A percentile compares a stretch with the other conserved stretches of the same genome.
Evolutionary conservation across 495 filamentous ascomycete genomes (phyloP).

Genomic region (Penicillium flavigenum): DNA sequence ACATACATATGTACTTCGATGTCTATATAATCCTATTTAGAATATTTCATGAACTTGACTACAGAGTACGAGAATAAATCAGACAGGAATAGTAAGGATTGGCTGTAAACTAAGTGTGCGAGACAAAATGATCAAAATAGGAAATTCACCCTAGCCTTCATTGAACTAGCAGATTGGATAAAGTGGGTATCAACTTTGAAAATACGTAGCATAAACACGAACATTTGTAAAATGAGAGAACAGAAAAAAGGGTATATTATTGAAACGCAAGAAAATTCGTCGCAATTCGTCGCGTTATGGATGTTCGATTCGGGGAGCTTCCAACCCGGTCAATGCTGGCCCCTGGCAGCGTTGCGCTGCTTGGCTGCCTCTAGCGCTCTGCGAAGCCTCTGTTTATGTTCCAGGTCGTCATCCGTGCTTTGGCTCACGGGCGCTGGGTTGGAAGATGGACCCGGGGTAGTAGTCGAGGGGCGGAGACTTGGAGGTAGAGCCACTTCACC

Average conservation of each 20-base stretch:
- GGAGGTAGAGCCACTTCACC: constrained; percentile 20
- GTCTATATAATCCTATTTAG: not conserved
- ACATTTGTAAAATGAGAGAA: constrained; percentile 1
- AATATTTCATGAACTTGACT: not conserved
- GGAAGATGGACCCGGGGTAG: constrained; percentile 13
- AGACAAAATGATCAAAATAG: constrained; percentile 7
- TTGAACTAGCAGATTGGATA: constrained; percentile 10
- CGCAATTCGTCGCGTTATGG: constrained; percentile 29
- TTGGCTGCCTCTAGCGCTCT: constrained; percentile 52
- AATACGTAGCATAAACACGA: constrained; percentile 3
- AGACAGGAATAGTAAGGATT: not conserved
- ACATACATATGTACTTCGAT: not conserved
- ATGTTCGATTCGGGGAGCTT: not conserved
- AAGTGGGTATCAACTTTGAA: constrained; percentile 15
- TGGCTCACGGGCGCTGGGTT: constrained; percentile 7
- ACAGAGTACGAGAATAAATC: not conserved
- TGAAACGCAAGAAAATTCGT: constrained; percentile 24
- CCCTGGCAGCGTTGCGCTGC: constrained; percentile 47
- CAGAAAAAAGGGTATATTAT: constrained; percentile 16
- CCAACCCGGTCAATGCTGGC: constrained; percentile 15
- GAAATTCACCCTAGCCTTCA: constrained; percentile 9
- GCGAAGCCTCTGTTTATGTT: constrained; percentile 47
- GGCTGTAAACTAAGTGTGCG: constrained; percentile 4
- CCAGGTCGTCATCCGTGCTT: constrained; percentile 30
- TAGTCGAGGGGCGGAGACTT: constrained; percentile 23